Percentiles rank a stretch among this genome's conserved stretches.
Evolutionary conservation across 192 early-diverging fungal species (phyloP).

Genomic region (Chytriomyces sp.): DNA sequence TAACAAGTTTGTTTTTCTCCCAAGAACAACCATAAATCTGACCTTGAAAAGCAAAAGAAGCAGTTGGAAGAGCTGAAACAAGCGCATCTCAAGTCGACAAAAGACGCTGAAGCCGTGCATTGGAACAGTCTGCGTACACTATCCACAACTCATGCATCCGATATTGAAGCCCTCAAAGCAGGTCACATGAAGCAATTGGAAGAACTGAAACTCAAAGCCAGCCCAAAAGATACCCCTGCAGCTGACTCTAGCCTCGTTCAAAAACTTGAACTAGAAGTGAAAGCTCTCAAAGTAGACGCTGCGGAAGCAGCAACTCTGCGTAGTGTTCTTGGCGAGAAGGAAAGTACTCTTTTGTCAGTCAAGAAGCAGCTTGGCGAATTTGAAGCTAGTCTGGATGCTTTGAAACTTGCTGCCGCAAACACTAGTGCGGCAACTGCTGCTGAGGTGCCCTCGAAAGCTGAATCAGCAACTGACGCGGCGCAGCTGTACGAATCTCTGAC

Average conservation of each 20-base stretch:
- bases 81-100: not conserved
- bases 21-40: not conserved
- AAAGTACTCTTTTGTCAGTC: not conserved
- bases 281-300: not conserved
- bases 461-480: not conserved
- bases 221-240: not conserved
- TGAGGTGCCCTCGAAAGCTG: not conserved
- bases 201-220: not conserved
- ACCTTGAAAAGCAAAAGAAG: slow-evolving; percentile 4
- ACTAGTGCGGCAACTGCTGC: not conserved
- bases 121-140: not conserved
- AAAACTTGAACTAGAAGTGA: not conserved
- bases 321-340: not conserved
- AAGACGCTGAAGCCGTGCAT: not conserved
- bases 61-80: not conserved
- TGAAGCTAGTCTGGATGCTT: not conserved
- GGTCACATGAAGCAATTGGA: not conserved
- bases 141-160: not conserved
- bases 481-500: slow-evolving; percentile 4
- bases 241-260: not conserved
- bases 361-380: not conserved
- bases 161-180: slow-evolving; percentile 6
- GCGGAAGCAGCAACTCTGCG: not conserved
- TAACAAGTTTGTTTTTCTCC: too few species aligned
- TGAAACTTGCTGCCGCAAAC: not conserved